A percentile compares a stretch with the other conserved stretches of the same genome.
Conservation (phyloP, 192 early-diverging fungal species). For the Umbelopsis vinacea region DNA sequence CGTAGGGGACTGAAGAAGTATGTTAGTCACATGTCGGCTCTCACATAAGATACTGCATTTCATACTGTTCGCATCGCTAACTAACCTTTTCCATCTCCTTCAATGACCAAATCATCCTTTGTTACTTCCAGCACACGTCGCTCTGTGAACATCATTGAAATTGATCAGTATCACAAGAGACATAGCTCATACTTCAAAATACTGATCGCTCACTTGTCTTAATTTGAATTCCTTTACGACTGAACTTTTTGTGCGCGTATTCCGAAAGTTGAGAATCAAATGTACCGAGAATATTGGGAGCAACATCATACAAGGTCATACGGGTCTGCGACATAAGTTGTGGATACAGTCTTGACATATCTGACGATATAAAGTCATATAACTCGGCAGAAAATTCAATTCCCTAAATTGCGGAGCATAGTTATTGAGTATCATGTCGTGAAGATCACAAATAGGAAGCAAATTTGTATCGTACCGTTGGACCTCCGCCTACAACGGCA, state of each 20-base stretch:
- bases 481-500: constrained; percentile 87
- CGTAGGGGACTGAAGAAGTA: constrained; percentile 56
- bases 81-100: constrained; percentile 51
- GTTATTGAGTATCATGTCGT: neutral
- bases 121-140: constrained; percentile 53
- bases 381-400: constrained; percentile 76
- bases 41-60: neutral
- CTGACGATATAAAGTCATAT: constrained; percentile 84
- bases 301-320: constrained; percentile 75
- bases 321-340: constrained; percentile 56
- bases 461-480: constrained; percentile 57
- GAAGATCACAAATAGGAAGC: neutral
- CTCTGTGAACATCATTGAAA: constrained; percentile 10
- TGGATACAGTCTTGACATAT: constrained; percentile 78
- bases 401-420: constrained; percentile 40
- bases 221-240: constrained; percentile 76
- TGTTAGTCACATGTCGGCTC: neutral
- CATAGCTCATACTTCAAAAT: neutral
- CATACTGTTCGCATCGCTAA: neutral
- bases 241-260: constrained; percentile 78
- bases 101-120: constrained; percentile 54
- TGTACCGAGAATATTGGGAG: constrained; percentile 72
- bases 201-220: constrained; percentile 61
- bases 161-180: neutral
- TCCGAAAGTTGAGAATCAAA: constrained; percentile 77